Percentiles rank a stretch among this genome's conserved stretches.
Conservation (phyloP, 1,284 basidiomycete genomes). For the Moesziomyces aphidis region DNA sequence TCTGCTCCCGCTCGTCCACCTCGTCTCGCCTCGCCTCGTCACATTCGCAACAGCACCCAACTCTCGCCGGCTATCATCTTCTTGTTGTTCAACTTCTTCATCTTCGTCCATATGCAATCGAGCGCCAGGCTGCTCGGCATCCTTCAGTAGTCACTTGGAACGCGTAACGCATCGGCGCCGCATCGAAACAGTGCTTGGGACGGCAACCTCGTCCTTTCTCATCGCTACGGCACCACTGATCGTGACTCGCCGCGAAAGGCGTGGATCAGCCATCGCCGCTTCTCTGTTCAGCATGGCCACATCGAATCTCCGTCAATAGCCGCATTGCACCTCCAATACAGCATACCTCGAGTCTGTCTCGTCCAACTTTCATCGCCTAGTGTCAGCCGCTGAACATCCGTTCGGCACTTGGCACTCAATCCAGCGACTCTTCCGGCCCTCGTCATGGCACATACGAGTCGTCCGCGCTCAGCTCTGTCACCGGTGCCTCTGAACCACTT, state of each 20-base stretch:
- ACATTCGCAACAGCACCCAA: neutral
- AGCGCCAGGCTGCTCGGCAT: no score
- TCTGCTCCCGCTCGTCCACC: neutral
- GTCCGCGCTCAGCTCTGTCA: slow-evolving; percentile 18
- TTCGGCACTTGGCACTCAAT: no score
- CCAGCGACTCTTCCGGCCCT: neutral
- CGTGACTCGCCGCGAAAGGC: no score
- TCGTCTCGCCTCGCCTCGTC: neutral
- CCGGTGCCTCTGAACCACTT: slow-evolving; percentile 6
- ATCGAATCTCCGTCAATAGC: neutral
- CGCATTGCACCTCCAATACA: neutral
- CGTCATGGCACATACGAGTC: slow-evolving; percentile 33
- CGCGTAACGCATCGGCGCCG: neutral
- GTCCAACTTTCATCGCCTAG: no score
- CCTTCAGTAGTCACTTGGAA: no score
- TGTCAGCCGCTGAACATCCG: no score
- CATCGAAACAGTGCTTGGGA: no score
- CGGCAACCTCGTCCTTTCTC: no score
- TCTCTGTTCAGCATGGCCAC: neutral
- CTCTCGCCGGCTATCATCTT: slow-evolving; percentile 24
- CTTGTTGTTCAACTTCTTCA: neutral
- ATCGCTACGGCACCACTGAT: no score
- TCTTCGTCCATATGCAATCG: neutral
- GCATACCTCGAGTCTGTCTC: neutral
- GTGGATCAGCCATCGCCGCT: no score